A percentile compares a stretch with the other conserved stretches of the same genome.
These are phyloP conservation scores for Boletus subcaerulescens DNA, from an alignment of 768 basidiomycete genomes.

Conservation along the genomic window DNA sequence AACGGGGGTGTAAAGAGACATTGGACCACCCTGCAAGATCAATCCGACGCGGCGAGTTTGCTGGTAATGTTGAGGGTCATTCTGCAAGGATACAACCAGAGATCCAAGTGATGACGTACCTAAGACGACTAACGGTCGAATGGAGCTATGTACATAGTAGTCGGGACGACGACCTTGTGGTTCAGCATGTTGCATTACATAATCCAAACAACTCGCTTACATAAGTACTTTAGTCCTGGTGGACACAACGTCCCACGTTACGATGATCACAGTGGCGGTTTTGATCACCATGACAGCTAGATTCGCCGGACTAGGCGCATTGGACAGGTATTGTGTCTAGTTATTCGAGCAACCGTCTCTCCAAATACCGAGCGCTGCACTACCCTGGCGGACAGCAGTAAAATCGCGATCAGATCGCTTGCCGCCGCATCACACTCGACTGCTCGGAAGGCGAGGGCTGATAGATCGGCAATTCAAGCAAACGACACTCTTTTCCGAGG, in stretches of 20 bases:
- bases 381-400: slow-evolving; percentile 8
- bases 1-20: slow-evolving; percentile 36
- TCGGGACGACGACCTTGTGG: too few species aligned
- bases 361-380: slow-evolving; percentile 3
- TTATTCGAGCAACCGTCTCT: slow-evolving; percentile 15
- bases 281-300: slow-evolving; percentile 18
- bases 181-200: too few species aligned
- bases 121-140: not conserved
- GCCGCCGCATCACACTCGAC: slow-evolving; percentile 4
- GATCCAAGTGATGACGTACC: slow-evolving; percentile 2
- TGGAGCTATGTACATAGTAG: too few species aligned
- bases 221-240: too few species aligned
- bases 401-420: slow-evolving; percentile 28
- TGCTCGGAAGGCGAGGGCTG: slow-evolving; percentile 18
- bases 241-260: not conserved
- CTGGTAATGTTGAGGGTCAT: not conserved
- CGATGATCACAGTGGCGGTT: slow-evolving; percentile 14
- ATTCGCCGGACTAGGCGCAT: slow-evolving; percentile 20
- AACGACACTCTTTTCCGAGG: slow-evolving; percentile 36
- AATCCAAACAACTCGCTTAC: too few species aligned
- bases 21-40: slow-evolving; percentile 3
- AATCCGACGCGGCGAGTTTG: too few species aligned
- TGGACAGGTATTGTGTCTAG: slow-evolving; percentile 4
- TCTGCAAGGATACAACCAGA: not conserved
- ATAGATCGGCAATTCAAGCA: slow-evolving; percentile 22